Conservation (phyloP, 257 asterid species). For the Fraxinus pennsylvanica region DNA sequence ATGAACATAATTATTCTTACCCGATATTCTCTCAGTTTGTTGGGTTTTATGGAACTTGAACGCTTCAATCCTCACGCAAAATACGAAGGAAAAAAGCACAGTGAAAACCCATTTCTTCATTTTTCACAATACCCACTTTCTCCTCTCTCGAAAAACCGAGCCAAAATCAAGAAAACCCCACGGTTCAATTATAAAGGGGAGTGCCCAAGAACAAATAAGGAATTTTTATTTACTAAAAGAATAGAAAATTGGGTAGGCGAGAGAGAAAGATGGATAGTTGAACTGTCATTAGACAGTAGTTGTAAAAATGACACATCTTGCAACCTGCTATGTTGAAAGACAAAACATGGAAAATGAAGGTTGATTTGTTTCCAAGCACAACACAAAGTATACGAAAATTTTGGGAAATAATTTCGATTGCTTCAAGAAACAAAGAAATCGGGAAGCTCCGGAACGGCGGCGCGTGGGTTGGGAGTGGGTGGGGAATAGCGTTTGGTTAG, state of each 20-base stretch:
- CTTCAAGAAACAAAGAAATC: constrained; percentile 25
- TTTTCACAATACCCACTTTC: constrained; percentile 20
- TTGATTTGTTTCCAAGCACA: constrained; percentile 9
- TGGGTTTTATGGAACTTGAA: constrained; percentile 39
- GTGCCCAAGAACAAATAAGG: constrained; percentile 20
- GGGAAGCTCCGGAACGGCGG: background rate
- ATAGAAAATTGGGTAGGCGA: constrained; percentile 28
- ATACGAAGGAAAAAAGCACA: constrained; percentile 25
- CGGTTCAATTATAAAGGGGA: constrained; percentile 15
- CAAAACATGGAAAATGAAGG: constrained; percentile 24
- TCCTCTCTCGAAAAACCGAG: constrained; percentile 17
- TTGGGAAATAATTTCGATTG: background rate
- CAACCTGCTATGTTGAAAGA: constrained; percentile 35
- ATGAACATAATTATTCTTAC: constrained; percentile 19
- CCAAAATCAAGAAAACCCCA: constrained; percentile 16
- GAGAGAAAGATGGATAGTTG: constrained; percentile 42
- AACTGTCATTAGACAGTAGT: constrained; percentile 51
- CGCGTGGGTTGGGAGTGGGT: background rate
- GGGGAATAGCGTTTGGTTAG: background rate
- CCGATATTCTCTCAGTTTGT: constrained; percentile 48
- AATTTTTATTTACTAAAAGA: background rate
- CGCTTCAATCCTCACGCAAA: constrained; percentile 34
- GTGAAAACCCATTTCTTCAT: constrained; percentile 29
- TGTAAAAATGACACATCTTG: constrained; percentile 45
- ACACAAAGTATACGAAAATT: background rate